Conservation (phyloP, 371 early-diverging fungal species). For the Nematocida minor region DNA sequence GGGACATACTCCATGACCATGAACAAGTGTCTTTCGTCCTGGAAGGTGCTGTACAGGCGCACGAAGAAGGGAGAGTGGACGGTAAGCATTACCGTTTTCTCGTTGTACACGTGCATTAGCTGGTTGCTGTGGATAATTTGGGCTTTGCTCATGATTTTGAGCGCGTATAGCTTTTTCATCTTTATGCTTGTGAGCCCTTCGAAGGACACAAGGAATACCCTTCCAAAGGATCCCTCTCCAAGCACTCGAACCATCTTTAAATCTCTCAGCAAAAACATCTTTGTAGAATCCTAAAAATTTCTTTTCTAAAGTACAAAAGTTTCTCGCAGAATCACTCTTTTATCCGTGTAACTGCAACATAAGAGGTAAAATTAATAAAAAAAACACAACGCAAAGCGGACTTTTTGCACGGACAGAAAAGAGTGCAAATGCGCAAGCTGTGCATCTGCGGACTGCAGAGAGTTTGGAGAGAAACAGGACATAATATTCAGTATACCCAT, state of each 20-base stretch:
- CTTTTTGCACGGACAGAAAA: too few species aligned
- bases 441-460: too few species aligned
- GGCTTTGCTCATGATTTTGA: conserved; percentile 85
- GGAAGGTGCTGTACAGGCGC: conserved; percentile 78
- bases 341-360: neutral
- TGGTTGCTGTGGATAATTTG: conserved; percentile 86
- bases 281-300: conserved; percentile 44
- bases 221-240: conserved; percentile 98
- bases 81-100: conserved; percentile 78
- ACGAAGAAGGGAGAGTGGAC: conserved; percentile 84
- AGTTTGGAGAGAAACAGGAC: too few species aligned
- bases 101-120: conserved; percentile 89
- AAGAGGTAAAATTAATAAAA: neutral
- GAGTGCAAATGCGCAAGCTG: too few species aligned
- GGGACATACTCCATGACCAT: conserved; percentile 83
- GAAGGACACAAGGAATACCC: conserved; percentile 90
- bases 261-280: conserved; percentile 78
- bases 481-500: too few species aligned
- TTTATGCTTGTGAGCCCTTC: conserved; percentile 72
- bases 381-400: too few species aligned
- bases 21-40: conserved; percentile 74
- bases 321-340: neutral
- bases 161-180: conserved; percentile 72
- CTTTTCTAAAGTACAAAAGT: conserved; percentile 32
- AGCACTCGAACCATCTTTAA: conserved; percentile 91